Conservation (phyloP, 139 green algal species). For the Chlorella sp. region DNA sequence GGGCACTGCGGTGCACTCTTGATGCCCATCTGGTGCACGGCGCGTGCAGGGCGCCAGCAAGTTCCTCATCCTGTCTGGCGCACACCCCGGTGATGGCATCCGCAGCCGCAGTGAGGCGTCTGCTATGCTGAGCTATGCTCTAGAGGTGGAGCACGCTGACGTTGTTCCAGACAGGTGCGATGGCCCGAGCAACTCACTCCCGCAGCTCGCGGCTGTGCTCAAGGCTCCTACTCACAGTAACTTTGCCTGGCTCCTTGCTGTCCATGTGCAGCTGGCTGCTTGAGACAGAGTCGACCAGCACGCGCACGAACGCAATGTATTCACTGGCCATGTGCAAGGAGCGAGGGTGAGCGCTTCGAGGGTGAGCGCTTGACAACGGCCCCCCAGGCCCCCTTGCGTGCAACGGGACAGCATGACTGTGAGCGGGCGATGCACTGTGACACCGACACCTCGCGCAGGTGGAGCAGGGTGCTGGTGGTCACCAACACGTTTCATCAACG, state of each 20-base stretch:
- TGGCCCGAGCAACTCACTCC: too few relatives aligned
- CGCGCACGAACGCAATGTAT: slow-evolving; percentile 1
- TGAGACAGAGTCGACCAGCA: background rate
- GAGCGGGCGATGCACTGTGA: too few relatives aligned
- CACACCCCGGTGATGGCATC: background rate
- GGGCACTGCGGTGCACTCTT: too few relatives aligned
- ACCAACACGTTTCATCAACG: slow-evolving; percentile 9
- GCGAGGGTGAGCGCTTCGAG: background rate
- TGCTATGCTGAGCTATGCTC: background rate
- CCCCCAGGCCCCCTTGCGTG: background rate
- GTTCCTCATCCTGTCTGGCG: background rate
- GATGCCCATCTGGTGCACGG: too few relatives aligned
- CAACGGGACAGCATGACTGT: too few relatives aligned
- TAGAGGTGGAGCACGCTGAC: background rate
- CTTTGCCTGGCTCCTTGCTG: too few relatives aligned
- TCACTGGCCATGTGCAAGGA: background rate
- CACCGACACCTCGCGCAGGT: background rate
- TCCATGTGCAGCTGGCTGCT: slow-evolving; percentile 7
- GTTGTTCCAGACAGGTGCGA: too few relatives aligned
- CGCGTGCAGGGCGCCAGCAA: too few relatives aligned
- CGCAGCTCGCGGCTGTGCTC: too few relatives aligned
- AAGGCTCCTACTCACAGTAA: too few relatives aligned
- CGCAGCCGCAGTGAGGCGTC: background rate
- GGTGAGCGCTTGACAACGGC: background rate
- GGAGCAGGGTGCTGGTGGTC: background rate